These are phyloP conservation scores for Aspergillus floridensis DNA, from an alignment of 2,329 filamentous ascomycete genomes.

Conservation along the genomic window DNA sequence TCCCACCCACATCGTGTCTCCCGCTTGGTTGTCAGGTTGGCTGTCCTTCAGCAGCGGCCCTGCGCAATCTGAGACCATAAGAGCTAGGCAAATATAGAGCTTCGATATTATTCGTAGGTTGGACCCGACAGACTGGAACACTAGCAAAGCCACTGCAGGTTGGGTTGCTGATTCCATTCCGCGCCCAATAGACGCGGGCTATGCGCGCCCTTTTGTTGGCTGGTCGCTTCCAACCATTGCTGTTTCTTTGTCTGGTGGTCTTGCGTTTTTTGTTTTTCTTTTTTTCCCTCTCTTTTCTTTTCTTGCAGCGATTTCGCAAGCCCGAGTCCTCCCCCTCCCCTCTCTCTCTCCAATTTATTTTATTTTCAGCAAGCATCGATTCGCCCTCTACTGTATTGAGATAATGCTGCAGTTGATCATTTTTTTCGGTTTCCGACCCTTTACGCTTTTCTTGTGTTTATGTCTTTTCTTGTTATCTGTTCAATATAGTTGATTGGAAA, in stretches of 20 bases:
- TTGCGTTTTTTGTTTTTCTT: not conserved
- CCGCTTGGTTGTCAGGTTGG: conserved; percentile 18
- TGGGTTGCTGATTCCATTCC: conserved; percentile 19
- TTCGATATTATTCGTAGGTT: conserved; percentile 19
- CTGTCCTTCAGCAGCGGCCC: conserved; percentile 15
- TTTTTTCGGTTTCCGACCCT: not conserved
- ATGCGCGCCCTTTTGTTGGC: conserved; percentile 17
- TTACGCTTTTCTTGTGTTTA: not conserved
- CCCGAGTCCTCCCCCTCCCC: not conserved
- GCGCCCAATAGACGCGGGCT: conserved; percentile 18
- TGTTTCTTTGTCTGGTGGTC: not conserved
- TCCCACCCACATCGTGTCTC: conserved; percentile 20
- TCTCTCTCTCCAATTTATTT: not conserved
- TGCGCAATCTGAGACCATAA: conserved; percentile 20
- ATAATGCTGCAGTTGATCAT: not conserved
- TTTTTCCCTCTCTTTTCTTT: not conserved
- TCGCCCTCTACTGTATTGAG: not conserved
- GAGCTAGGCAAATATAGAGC: conserved; percentile 17
- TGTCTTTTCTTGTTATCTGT: not conserved
- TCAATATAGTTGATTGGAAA: not conserved
- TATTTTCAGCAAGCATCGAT: not conserved
- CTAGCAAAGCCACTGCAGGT: conserved; percentile 21
- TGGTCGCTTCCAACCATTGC: conserved; percentile 11
- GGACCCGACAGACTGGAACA: conserved; percentile 24
- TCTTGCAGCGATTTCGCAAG: not conserved